These are phyloP conservation scores for Betula pendula DNA, from an alignment of 306 rosid species.

Conservation along the genomic window DNA sequence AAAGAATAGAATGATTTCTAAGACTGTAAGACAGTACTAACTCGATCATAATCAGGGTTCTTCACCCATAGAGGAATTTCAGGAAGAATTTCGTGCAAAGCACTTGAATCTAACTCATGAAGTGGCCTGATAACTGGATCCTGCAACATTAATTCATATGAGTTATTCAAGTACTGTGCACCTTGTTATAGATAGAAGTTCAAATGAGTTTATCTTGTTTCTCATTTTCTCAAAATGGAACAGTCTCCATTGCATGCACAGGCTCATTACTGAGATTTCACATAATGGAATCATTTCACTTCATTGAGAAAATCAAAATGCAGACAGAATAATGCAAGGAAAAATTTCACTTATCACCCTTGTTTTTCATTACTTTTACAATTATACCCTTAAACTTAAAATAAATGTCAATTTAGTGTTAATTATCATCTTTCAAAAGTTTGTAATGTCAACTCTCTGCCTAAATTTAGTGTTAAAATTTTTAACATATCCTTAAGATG, in stretches of 20 bases:
- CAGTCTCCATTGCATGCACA: background rate
- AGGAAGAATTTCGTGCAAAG: conserved; percentile 68
- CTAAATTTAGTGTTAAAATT: too few species aligned
- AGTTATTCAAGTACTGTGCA: conserved; percentile 18
- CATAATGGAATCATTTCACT: background rate
- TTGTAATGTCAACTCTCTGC: too few species aligned
- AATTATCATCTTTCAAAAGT: too few species aligned
- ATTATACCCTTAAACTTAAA: too few species aligned
- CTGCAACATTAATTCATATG: conserved; percentile 45
- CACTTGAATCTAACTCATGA: conserved; percentile 64
- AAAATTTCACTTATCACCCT: too few species aligned
- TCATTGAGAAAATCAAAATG: background rate
- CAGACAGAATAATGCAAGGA: background rate
- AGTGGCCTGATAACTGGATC: conserved; percentile 64
- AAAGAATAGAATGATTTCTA: conserved; percentile 5
- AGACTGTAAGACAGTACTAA: conserved; percentile 38
- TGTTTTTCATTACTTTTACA: too few species aligned
- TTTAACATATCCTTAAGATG: too few species aligned
- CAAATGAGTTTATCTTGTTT: background rate
- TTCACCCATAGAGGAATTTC: conserved; percentile 94
- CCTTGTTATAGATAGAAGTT: background rate
- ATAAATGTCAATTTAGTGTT: too few species aligned
- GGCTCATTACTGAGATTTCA: background rate
- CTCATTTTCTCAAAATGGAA: background rate
- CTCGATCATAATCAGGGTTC: conserved; percentile 81